Base-by-base conservation (phyloP, 2,329 filamentous ascomycete species). In the Neofusicoccum cordaticola region DNA sequence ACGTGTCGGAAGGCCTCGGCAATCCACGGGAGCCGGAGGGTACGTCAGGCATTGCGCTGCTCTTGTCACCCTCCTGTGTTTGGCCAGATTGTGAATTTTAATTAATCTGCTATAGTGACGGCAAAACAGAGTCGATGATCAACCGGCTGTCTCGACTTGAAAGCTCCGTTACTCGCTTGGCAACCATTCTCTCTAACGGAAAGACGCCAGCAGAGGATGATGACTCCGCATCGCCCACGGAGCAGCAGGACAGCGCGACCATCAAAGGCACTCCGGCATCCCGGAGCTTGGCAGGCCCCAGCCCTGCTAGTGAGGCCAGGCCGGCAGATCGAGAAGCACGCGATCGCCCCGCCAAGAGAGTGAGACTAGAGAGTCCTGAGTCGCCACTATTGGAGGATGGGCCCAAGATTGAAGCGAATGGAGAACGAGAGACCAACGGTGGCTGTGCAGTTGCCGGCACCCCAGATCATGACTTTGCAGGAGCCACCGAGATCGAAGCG, bases 41-140 rank as follows among this genome's bases (percentile, higher is more conserved):
- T 63, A 63, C 27, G 61, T 34, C 37, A 51, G 12, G 6, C 17
- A 31, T 31, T 31, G 27, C 27, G 27, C 27, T 31, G 6, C 27
- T 31, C 27, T 7, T 39, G 11, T 39, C 37, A 11, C 37, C 37
- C 37, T 39, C 12, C 9, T 34, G 9, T 34, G 2, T 6, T 5
- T 19, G 39, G 31, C 12, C 17, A 27, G 8, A 13, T 2, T 7
- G 27, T 31, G 27, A 7, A 31, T 31, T 31, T 31, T 2, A 3
- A 34, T 63, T 45, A 17, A 52, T 17, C 31, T 12, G 42, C 51
- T 35, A 1, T 22, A 64, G 62, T 27, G 62, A 64, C 22, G 58
- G 58, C 58, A 64, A 57, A 31, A 48, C 62, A n/a, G 62, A 64
- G 11, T 63, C 48, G 3, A 58, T 64, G 42, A 50, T 48, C 34